phyloP scores from a whole-genome alignment of 1,284 basidiomycete species.

The Sporisorium graminicola region DNA sequence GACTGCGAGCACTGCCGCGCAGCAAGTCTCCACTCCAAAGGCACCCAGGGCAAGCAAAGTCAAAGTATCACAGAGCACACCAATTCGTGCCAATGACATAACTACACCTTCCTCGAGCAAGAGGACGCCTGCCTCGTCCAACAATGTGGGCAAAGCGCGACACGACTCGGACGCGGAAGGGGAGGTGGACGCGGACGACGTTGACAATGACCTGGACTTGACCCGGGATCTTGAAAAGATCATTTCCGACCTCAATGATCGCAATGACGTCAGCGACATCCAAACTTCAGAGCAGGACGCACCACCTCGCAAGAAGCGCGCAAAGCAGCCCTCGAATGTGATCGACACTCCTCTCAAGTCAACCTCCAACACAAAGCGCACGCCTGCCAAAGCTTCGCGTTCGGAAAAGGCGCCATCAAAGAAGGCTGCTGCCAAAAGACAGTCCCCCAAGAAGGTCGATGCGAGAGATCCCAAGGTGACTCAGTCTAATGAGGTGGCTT shows the following conservation, averaged over 20 bases:
- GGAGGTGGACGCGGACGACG: conserved; percentile 1
- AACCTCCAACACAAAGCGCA: background rate
- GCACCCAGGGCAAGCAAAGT: background rate
- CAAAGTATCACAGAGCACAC: conserved; percentile 5
- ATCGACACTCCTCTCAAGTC: conserved; percentile 5
- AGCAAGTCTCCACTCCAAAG: conserved; percentile 5
- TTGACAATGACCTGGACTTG: conserved; percentile 11
- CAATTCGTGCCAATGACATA: conserved; percentile 3
- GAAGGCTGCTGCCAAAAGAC: background rate
- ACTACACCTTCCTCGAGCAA: background rate
- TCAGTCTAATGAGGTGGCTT: background rate
- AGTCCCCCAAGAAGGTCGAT: background rate
- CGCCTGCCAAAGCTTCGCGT: conserved; percentile 1
- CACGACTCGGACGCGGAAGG: background rate
- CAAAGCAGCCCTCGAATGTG: conserved; percentile 2
- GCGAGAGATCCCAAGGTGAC: conserved; percentile 2
- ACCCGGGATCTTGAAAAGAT: conserved; percentile 19
- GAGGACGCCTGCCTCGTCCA: conserved; percentile 16
- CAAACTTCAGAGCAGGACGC: conserved; percentile 22
- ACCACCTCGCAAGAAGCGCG: conserved; percentile 34
- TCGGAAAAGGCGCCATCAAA: conserved; percentile 2
- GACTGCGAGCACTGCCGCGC: background rate
- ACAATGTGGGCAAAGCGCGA: conserved; percentile 24
- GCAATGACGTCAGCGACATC: background rate
- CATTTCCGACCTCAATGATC: conserved; percentile 7